A percentile compares a stretch with the other conserved stretches of the same genome.
These are phyloP conservation scores for Guyanaporus albipodus DNA, from an alignment of 768 basidiomycete genomes.

Conservation along the genomic window DNA sequence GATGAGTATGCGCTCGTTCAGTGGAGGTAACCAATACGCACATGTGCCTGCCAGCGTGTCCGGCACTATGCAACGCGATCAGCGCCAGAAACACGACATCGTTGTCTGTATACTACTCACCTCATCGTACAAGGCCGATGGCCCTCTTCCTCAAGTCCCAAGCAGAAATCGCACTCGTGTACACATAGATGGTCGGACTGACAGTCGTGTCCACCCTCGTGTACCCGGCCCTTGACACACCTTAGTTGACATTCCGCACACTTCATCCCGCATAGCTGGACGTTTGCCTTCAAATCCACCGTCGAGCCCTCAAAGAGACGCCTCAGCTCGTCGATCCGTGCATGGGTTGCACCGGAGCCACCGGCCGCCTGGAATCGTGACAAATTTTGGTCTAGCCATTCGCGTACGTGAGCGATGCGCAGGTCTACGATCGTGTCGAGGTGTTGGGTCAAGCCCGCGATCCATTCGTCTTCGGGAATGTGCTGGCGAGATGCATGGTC, in stretches of 20 bases:
- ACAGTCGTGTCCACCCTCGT: constrained; percentile 48
- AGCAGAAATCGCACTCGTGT: constrained; percentile 40
- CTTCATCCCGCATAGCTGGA: constrained; percentile 47
- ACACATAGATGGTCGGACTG: constrained; percentile 46
- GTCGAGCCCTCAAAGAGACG: constrained; percentile 40
- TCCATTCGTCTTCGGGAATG: constrained; percentile 35
- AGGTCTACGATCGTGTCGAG: constrained; percentile 38
- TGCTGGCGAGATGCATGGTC: constrained; percentile 18
- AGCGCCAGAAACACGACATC: not conserved
- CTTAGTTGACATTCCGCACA: constrained; percentile 47
- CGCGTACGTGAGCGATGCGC: constrained; percentile 44
- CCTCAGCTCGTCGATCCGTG: constrained; percentile 43
- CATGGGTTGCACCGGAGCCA: constrained; percentile 21
- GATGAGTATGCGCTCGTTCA: not conserved
- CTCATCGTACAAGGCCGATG: constrained; percentile 41
- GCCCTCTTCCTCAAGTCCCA: constrained; percentile 27
- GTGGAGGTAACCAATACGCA: constrained; percentile 21
- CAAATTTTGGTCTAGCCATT: constrained; percentile 51
- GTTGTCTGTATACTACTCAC: constrained; percentile 32
- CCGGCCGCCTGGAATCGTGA: constrained; percentile 38
- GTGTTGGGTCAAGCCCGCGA: constrained; percentile 33
- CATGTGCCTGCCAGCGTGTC: constrained; percentile 55
- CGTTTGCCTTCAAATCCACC: constrained; percentile 43
- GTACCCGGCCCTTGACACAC: constrained; percentile 45
- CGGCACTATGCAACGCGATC: constrained; percentile 40